Percentiles rank a stretch among this genome's conserved stretches.
phyloP scores from a whole-genome alignment of 2,329 filamentous ascomycete species.

The Aspergillus ochraceus region DNA sequence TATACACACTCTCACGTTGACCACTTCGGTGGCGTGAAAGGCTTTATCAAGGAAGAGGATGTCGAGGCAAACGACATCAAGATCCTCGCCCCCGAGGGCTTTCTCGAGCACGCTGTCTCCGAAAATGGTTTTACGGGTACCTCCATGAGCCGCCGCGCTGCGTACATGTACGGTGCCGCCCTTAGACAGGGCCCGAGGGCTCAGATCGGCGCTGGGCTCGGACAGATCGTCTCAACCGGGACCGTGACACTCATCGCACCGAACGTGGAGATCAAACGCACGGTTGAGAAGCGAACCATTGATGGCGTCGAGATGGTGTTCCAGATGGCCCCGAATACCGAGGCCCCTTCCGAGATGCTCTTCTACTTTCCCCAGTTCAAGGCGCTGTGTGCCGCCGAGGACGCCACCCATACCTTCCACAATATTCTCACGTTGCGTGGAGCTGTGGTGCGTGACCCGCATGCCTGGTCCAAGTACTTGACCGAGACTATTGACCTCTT shows the following conservation, averaged over 20 bases:
- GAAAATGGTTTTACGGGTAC: constrained; percentile 43
- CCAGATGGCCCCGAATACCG: constrained; percentile 43
- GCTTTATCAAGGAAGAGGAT: constrained; percentile 12
- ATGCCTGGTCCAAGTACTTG: constrained; percentile 40
- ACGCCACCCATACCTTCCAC: constrained; percentile 42
- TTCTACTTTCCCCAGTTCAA: constrained; percentile 39
- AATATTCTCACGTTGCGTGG: constrained; percentile 46
- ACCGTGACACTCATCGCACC: constrained; percentile 37
- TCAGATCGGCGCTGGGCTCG: constrained; percentile 42
- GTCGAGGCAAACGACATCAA: constrained; percentile 3
- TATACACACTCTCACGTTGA: constrained; percentile 46
- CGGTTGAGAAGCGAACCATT: constrained; percentile 29
- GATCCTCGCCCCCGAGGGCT: constrained; percentile 40
- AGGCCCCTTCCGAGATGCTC: constrained; percentile 46
- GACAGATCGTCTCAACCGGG: constrained; percentile 30
- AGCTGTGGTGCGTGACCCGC: constrained; percentile 42
- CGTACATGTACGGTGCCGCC: constrained; percentile 43
- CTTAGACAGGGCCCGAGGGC: constrained; percentile 29
- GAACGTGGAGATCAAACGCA: constrained; percentile 30
- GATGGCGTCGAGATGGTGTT: constrained; percentile 43
- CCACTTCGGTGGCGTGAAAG: constrained; percentile 36
- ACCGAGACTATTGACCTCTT: constrained; percentile 36
- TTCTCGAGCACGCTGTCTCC: constrained; percentile 39
- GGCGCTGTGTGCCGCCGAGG: constrained; percentile 42
- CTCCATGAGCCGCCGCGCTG: constrained; percentile 39